Percentiles rank a stretch among this genome's conserved stretches.
These are phyloP conservation scores for Blastomyces parvus DNA, from an alignment of 2,329 filamentous ascomycete genomes.

Conservation along the genomic window DNA sequence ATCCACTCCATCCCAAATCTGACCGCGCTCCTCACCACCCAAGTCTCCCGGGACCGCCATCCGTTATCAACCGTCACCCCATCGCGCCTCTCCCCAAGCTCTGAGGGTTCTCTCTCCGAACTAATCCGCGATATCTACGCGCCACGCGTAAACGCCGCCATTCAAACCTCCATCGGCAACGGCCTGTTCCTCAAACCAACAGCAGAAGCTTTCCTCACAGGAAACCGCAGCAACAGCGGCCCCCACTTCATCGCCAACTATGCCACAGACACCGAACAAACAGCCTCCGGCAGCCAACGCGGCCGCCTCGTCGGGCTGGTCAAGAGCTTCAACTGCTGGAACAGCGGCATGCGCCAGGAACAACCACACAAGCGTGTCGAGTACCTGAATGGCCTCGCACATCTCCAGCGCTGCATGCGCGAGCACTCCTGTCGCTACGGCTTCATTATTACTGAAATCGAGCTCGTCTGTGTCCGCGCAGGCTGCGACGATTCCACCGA, in stretches of 20 bases:
- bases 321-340: constrained; percentile 88
- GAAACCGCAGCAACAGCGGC: constrained; percentile 35
- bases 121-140: constrained; percentile 72
- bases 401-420: constrained; percentile 85
- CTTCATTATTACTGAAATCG: constrained; percentile 93
- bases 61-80: constrained; percentile 25
- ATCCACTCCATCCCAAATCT: constrained; percentile 66
- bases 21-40: constrained; percentile 60
- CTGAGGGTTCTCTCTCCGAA: constrained; percentile 62
- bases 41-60: constrained; percentile 43
- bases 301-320: constrained; percentile 72
- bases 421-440: constrained; percentile 89
- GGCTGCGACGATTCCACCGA: constrained; percentile 51
- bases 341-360: constrained; percentile 84
- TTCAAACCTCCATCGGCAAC: constrained; percentile 62
- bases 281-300: constrained; percentile 42
- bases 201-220: constrained; percentile 28
- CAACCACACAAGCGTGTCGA: constrained; percentile 75
- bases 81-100: constrained; percentile 62
- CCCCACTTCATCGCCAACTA: constrained; percentile 48
- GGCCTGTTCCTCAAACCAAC: constrained; percentile 42
- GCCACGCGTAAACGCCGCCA: constrained; percentile 75
- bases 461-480: constrained; percentile 80
- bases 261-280: constrained; percentile 41
- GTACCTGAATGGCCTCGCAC: constrained; percentile 77